These are phyloP conservation scores for Rhizomucor miehei DNA, from an alignment of 371 early-diverging fungal species.

Conservation along the genomic window DNA sequence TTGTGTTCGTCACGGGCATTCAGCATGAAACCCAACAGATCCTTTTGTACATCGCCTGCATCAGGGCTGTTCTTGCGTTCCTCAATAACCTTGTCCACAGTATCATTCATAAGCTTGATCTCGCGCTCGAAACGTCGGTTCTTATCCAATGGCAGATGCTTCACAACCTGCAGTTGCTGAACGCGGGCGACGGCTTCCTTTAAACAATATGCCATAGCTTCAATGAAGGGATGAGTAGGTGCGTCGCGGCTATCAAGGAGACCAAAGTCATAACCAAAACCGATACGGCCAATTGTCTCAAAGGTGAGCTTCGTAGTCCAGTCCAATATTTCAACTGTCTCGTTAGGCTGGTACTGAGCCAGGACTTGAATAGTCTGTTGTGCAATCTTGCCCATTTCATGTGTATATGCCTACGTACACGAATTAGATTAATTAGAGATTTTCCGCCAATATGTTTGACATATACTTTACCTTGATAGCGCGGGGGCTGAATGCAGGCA, in stretches of 20 bases:
- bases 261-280: slow-evolving; percentile 61
- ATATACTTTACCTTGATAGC: slow-evolving; percentile 38
- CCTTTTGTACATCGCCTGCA: slow-evolving; percentile 37
- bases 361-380: slow-evolving; percentile 34
- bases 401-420: slow-evolving; percentile 32
- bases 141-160: slow-evolving; percentile 39
- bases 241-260: slow-evolving; percentile 39
- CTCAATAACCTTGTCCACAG: slow-evolving; percentile 32
- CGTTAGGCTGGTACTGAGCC: slow-evolving; percentile 30
- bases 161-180: slow-evolving; percentile 35
- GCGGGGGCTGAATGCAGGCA: slow-evolving; percentile 48
- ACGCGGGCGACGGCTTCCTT: slow-evolving; percentile 22
- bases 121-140: slow-evolving; percentile 35
- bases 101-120: slow-evolving; percentile 36
- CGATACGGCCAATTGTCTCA: slow-evolving; percentile 50
- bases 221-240: slow-evolving; percentile 42
- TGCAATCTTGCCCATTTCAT: slow-evolving; percentile 41
- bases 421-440: background rate
- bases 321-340: slow-evolving; percentile 41
- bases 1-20: slow-evolving; percentile 43
- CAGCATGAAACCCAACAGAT: slow-evolving; percentile 59
- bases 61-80: slow-evolving; percentile 37
- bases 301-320: slow-evolving; percentile 59
- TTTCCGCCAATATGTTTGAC: background rate
- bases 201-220: slow-evolving; percentile 49